Conservation (phyloP, 768 basidiomycete species). For the Rhizopogon roseolus region DNA sequence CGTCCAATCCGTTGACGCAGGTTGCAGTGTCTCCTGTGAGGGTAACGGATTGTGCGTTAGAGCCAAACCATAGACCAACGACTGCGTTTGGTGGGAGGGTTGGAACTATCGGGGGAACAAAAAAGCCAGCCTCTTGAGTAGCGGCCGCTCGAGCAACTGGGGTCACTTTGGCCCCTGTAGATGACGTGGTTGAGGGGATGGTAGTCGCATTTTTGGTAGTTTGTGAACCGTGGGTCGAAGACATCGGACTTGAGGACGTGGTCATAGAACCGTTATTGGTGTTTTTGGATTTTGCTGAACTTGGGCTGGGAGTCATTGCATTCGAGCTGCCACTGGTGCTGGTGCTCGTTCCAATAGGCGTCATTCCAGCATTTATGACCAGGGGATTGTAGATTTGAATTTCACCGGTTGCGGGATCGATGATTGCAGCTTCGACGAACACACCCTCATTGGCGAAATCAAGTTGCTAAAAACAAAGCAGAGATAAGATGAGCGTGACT, state of each 20-base stretch:
- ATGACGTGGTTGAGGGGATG: neutral
- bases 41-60: constrained; percentile 17
- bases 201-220: neutral
- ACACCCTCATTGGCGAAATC: constrained; percentile 19
- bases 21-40: constrained; percentile 16
- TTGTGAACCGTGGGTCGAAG: neutral
- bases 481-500: neutral
- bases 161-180: neutral
- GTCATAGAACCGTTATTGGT: neutral
- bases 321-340: neutral
- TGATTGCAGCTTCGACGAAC: constrained; percentile 24
- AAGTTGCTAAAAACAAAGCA: constrained; percentile 13
- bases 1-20: constrained; percentile 18
- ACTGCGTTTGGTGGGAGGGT: constrained; percentile 18
- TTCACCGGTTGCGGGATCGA: constrained; percentile 21
- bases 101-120: constrained; percentile 15
- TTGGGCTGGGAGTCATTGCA: neutral
- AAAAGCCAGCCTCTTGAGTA: constrained; percentile 13
- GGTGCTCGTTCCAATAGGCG: constrained; percentile 5
- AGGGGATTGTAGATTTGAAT: constrained; percentile 24
- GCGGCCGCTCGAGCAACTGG: neutral
- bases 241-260: neutral
- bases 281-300: neutral
- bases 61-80: constrained; percentile 25
- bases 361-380: constrained; percentile 25